Percentiles rank a stretch among this genome's conserved stretches.
Evolutionary conservation across 306 rosid genomes (phyloP).

Genomic region (apple (Malus domestica)): ASM211411v1 NC_041790.1:35253501-35254000

Average conservation of each 20-base stretch:
- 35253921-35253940: too few species aligned
- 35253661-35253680: background rate
- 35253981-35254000: conserved; percentile 62
- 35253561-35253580: conserved; percentile 88
- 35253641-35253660: background rate
- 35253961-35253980: background rate
- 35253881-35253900: background rate
- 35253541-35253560: conserved; percentile 94
- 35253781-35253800: background rate
- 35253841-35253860: background rate
- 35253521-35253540: conserved; percentile 89
- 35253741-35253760: background rate
- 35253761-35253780: background rate
- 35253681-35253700: too few species aligned
- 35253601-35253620: background rate
- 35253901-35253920: too few species aligned
- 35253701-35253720: too few species aligned
- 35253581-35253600: background rate
- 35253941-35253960: too few species aligned
- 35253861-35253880: background rate
- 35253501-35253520: conserved; percentile 94
- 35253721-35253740: background rate
- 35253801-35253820: too few species aligned
- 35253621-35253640: background rate
- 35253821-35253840: background rate